phyloP scores from a whole-genome alignment of 768 basidiomycete species.

The Naganishia antarctica region DNA sequence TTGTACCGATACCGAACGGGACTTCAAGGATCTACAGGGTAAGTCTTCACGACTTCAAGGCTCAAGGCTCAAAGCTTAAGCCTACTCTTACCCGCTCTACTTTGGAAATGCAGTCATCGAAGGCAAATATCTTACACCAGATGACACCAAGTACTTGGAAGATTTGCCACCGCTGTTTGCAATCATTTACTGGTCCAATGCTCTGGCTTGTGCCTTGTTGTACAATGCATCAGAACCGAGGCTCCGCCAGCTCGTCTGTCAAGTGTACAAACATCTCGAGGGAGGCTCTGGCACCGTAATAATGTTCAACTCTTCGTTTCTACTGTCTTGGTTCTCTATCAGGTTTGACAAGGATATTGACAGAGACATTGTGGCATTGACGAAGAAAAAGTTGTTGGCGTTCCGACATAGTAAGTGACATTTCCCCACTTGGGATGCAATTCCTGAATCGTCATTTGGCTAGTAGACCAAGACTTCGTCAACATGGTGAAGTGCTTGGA shows the following conservation, averaged over 20 bases:
- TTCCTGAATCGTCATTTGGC: background rate
- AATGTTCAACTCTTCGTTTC: slow-evolving; percentile 4
- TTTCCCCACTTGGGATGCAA: background rate
- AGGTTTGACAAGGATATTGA: background rate
- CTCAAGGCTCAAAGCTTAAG: background rate
- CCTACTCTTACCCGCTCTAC: background rate
- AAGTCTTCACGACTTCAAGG: background rate
- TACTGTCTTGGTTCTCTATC: slow-evolving; percentile 12
- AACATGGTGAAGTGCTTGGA: slow-evolving; percentile 14
- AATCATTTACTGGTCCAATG: slow-evolving; percentile 14
- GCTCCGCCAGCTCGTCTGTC: background rate
- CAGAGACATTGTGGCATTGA: background rate
- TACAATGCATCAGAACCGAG: background rate
- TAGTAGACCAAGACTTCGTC: background rate
- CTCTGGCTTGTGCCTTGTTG: background rate
- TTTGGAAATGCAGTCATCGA: background rate
- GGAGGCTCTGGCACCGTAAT: slow-evolving; percentile 6
- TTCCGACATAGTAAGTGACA: slow-evolving; percentile 8
- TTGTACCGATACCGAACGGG: background rate
- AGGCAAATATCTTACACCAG: background rate
- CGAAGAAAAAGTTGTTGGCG: background rate
- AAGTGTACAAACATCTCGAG: slow-evolving; percentile 2
- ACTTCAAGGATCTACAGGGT: background rate
- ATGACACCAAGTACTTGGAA: background rate
- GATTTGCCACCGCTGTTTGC: slow-evolving; percentile 11